Evolutionary conservation across 2,329 filamentous ascomycete genomes (phyloP).

Genomic region (Ophiosphaerella herpotricha): DNA sequence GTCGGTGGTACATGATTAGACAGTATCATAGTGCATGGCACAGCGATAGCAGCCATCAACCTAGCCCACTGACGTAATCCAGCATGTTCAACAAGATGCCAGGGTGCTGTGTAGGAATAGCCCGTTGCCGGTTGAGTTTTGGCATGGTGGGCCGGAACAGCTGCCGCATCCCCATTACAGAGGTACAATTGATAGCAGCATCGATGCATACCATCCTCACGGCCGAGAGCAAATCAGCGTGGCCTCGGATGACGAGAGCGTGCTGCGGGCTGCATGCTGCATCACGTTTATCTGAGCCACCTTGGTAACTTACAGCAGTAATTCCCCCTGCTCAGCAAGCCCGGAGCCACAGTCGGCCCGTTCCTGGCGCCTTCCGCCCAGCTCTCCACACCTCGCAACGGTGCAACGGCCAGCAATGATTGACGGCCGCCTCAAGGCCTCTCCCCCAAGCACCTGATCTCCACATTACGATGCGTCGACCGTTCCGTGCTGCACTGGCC

Average conservation of each 20-base stretch:
- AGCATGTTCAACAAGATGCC: too few species aligned
- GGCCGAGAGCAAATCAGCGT: conserved; percentile 1
- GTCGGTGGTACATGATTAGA: too few species aligned
- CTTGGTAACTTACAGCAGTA: too few species aligned
- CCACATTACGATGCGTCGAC: conserved; percentile 39
- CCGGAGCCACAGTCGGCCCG: conserved; percentile 2
- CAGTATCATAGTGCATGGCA: too few species aligned
- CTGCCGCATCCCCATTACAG: conserved; percentile 9
- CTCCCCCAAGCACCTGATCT: conserved; percentile 1
- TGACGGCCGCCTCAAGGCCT: too few species aligned
- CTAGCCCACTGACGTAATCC: background rate
- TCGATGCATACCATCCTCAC: background rate
- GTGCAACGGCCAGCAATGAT: too few species aligned
- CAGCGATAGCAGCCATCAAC: too few species aligned
- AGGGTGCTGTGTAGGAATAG: too few species aligned
- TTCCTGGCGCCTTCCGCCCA: background rate
- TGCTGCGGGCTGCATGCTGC: conserved; percentile 2
- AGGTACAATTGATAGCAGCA: too few species aligned
- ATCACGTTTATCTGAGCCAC: background rate
- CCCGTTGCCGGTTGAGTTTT: too few species aligned
- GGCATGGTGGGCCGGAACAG: background rate
- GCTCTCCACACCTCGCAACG: background rate
- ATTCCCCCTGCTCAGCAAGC: background rate
- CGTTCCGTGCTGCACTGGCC: conserved; percentile 38
- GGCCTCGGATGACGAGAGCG: background rate